These are phyloP conservation scores for Hypoxylon sp. DNA, from an alignment of 2,329 filamentous ascomycete genomes.

Conservation along the genomic window DNA sequence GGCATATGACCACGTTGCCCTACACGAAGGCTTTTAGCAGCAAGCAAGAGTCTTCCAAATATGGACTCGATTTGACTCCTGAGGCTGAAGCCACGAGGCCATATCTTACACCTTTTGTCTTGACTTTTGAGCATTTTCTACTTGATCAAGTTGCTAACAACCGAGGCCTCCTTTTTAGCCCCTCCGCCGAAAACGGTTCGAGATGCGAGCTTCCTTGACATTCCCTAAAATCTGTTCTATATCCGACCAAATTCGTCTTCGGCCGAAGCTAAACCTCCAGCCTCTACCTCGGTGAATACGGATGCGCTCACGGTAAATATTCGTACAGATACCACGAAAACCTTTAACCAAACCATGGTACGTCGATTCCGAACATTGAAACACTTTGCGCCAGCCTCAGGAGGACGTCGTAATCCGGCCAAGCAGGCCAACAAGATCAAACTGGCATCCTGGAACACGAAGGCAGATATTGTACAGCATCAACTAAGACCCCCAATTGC, in stretches of 20 bases:
- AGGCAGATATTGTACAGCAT: too few species aligned
- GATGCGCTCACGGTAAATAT: not conserved
- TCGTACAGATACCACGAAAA: not conserved
- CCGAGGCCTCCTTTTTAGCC: not conserved
- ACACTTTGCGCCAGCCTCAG: slow-evolving; percentile 7
- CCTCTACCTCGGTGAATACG: not conserved
- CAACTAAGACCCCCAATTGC: too few species aligned
- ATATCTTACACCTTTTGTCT: not conserved
- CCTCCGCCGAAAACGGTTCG: not conserved
- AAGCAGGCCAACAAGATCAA: not conserved
- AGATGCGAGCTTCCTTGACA: not conserved
- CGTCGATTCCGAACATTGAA: slow-evolving; percentile 19
- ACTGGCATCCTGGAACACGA: not conserved
- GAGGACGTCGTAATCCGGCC: not conserved
- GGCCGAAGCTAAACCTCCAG: not conserved
- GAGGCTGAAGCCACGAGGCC: not conserved
- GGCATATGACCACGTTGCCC: not conserved
- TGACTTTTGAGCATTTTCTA: not conserved
- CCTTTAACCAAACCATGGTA: slow-evolving; percentile 16
- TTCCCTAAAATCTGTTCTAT: not conserved
- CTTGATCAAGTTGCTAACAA: not conserved
- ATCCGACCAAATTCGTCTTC: not conserved
- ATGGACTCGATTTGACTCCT: not conserved
- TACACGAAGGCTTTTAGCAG: not conserved
- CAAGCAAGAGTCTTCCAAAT: not conserved